phyloP scores from a whole-genome alignment of 768 basidiomycete species.

The Chalciporus chontae region DNA sequence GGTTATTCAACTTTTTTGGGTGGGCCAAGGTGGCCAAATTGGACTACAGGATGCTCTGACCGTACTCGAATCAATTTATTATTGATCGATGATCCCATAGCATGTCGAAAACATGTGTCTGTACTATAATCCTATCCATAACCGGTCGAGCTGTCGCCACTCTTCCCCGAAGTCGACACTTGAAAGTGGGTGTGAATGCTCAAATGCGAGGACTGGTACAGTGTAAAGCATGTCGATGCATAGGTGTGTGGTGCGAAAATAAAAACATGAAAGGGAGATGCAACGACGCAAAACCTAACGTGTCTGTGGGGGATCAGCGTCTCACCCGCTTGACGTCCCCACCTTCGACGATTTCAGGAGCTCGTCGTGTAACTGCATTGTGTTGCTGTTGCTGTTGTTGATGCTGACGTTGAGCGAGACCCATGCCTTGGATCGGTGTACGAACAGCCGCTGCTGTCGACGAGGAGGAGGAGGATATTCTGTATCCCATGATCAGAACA shows the following conservation, averaged over 20 bases:
- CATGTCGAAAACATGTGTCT: too few relatives aligned
- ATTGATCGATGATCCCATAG: too few relatives aligned
- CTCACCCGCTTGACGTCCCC: constrained; percentile 40
- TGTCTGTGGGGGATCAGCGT: constrained; percentile 22
- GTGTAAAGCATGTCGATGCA: too few relatives aligned
- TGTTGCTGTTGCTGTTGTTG: constrained; percentile 23
- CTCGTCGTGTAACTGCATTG: constrained; percentile 10
- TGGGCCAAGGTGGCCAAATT: too few relatives aligned
- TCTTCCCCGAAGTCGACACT: too few relatives aligned
- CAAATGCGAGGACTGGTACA: too few relatives aligned
- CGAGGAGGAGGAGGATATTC: constrained; percentile 16
- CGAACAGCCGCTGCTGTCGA: constrained; percentile 4
- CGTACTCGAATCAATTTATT: too few relatives aligned
- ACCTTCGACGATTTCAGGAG: constrained; percentile 25
- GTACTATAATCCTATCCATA: too few relatives aligned
- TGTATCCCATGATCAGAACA: constrained; percentile 2
- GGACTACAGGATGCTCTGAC: too few relatives aligned
- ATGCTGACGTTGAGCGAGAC: constrained; percentile 34
- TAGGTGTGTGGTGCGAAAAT: not conserved
- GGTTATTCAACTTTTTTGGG: not conserved
- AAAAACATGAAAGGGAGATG: not conserved
- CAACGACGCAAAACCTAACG: not conserved
- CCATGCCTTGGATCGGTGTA: constrained; percentile 35
- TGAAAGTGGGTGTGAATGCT: too few relatives aligned
- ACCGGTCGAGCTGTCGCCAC: too few relatives aligned